These are phyloP conservation scores for Fraxinus dipetala DNA, from an alignment of 305 asterid species.

Conservation along the genomic window DNA sequence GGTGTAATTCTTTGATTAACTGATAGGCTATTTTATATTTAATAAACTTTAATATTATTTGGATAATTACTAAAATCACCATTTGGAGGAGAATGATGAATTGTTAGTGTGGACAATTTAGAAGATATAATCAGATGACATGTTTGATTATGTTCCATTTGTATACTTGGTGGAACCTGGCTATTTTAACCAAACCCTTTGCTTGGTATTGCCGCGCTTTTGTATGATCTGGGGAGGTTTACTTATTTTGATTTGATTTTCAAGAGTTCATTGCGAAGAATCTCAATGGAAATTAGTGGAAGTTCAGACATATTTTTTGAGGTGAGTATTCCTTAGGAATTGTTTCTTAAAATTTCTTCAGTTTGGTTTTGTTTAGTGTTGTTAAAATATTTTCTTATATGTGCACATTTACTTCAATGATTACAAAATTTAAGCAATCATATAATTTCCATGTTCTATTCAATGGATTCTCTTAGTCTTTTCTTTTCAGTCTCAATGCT, in stretches of 20 bases:
- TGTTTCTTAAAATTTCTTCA: background rate
- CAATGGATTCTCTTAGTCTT: background rate
- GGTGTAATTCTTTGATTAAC: background rate
- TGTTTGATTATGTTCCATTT: background rate
- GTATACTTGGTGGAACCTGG: background rate
- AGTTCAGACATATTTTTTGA: conserved; percentile 88
- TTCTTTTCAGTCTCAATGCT: background rate
- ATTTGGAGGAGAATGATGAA: background rate
- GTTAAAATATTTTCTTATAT: background rate
- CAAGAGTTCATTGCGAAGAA: conserved; percentile 87
- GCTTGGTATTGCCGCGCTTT: background rate
- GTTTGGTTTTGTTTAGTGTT: background rate
- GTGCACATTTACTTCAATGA: background rate
- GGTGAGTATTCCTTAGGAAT: conserved; percentile 42
- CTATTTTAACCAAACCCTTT: background rate
- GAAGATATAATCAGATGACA: background rate
- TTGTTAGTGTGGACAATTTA: background rate
- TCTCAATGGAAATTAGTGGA: conserved; percentile 97
- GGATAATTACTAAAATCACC: background rate
- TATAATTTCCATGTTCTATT: background rate
- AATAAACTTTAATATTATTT: background rate
- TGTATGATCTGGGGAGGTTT: background rate
- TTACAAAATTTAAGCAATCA: background rate
- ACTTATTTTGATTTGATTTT: background rate
- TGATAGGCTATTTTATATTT: background rate